Percentiles rank a stretch among this genome's conserved stretches.
These are phyloP conservation scores for Fusarium cicatricum DNA, from an alignment of 2,329 filamentous ascomycete species.

Conservation along the genomic window DNA sequence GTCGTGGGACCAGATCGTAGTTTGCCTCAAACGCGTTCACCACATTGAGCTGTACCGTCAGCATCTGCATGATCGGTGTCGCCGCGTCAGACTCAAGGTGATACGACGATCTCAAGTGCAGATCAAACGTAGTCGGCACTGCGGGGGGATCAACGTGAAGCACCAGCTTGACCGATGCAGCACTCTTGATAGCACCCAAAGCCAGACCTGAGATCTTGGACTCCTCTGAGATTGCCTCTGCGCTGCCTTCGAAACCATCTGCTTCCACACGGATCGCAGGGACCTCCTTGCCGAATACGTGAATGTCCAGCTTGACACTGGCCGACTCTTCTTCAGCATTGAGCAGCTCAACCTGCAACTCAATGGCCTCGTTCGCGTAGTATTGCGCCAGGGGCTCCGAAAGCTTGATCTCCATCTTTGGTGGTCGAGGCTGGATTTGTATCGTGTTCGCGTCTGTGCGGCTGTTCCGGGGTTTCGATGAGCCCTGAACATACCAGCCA, in stretches of 20 bases:
- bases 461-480: conserved; percentile 55
- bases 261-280: conserved; percentile 56
- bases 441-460: conserved; percentile 64
- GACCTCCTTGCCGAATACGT: conserved; percentile 67
- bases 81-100: conserved; percentile 80
- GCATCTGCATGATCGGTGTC: conserved; percentile 80
- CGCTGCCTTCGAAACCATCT: conserved; percentile 45
- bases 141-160: conserved; percentile 61
- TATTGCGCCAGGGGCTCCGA: conserved; percentile 73
- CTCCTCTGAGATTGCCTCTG: conserved; percentile 51
- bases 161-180: conserved; percentile 53
- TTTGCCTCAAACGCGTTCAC: conserved; percentile 90
- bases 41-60: conserved; percentile 74
- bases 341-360: conserved; percentile 71
- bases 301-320: conserved; percentile 73
- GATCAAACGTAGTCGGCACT: conserved; percentile 65
- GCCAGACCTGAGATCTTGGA: conserved; percentile 52
- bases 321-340: conserved; percentile 88
- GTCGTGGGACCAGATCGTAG: conserved; percentile 83
- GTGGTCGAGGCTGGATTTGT: conserved; percentile 85
- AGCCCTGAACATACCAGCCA: conserved; percentile 60
- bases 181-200: conserved; percentile 58
- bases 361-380: conserved; percentile 83
- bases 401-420: conserved; percentile 83
- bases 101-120: conserved; percentile 80